Evolutionary conservation across 192 early-diverging fungal genomes (phyloP), one percentile per base, ranked within the genome.

Genomic region (Backusella luteola): DNA sequence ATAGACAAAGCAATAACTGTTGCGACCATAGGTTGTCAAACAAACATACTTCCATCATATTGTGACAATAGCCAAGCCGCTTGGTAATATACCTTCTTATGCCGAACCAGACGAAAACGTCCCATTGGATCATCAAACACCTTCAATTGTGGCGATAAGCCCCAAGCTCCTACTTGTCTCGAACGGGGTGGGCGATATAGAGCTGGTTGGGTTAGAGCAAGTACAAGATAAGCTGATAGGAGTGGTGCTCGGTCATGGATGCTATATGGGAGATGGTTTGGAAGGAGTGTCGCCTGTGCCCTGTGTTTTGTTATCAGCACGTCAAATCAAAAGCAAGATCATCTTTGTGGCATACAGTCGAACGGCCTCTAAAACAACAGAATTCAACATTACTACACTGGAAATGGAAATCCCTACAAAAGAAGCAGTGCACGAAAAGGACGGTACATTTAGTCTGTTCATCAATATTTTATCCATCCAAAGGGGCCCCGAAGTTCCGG

Each of bases 401-500:
- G 23, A 71, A 67, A 46, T 79, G 49, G 38, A 63, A 49, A 17
- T 77, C 12, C 76, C 76, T 11, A 77, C 66, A 34, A 11, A 35
- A 12, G 17, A 68, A n/a, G 26, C 41, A 36, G 9, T 1, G 14
- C 29, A 29, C 1, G 32, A 36, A 14, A 34, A 63, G 2, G 59
- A 71, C 15, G 67, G 66, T 5, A 32, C 46, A 26, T 69, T 46
- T 38, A n/a, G n/a, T 14, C 14, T 39, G 6, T 19, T 53, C n/a
- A 39, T 77, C 3, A 75, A 66, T 41, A 73, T 74, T 0, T 36
- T 85, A 12, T 83, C 88, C 36, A 80, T 79, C 12, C 79, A 87
- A 32, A 82, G 83, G 34, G 88, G 88, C 2, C 71, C 78, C 1
- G 84, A 88, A 17, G 82, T 88, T n/a, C 88, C 88, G 8, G 82